A percentile compares a stretch with the other conserved stretches of the same genome.
These are phyloP conservation scores for Phialophora verrucosa DNA, from an alignment of 2,329 filamentous ascomycete species.

Conservation along the genomic window DNA sequence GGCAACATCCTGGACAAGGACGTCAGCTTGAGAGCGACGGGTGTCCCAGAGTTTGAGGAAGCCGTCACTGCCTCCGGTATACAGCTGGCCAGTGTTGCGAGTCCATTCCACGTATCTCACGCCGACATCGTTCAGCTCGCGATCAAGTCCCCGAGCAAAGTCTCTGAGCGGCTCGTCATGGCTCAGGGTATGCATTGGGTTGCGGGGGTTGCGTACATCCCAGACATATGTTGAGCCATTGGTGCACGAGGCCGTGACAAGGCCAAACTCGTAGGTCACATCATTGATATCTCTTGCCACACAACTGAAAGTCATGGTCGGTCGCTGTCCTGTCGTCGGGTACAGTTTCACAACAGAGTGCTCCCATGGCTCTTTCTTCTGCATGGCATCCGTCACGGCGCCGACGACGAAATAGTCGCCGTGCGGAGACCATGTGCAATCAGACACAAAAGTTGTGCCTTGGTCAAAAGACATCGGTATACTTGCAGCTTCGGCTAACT, in stretches of 20 bases:
- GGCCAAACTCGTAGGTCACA: slow-evolving; percentile 57
- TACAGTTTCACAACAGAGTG: slow-evolving; percentile 60
- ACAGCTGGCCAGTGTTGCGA: slow-evolving; percentile 57
- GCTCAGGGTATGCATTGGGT: slow-evolving; percentile 55
- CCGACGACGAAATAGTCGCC: slow-evolving; percentile 60
- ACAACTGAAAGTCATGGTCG: slow-evolving; percentile 59
- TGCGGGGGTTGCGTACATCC: slow-evolving; percentile 58
- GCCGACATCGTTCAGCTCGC: slow-evolving; percentile 63
- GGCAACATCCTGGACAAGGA: slow-evolving; percentile 58
- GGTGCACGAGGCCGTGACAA: slow-evolving; percentile 65
- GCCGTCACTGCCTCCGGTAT: slow-evolving; percentile 67
- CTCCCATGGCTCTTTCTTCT: slow-evolving; percentile 43
- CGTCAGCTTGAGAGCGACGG: slow-evolving; percentile 57
- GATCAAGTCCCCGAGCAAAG: slow-evolving; percentile 46
- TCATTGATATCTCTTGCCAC: slow-evolving; percentile 67
- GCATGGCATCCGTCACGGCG: slow-evolving; percentile 44
- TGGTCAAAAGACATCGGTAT: slow-evolving; percentile 50
- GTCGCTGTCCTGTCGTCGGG: slow-evolving; percentile 48
- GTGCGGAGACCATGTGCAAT: slow-evolving; percentile 62
- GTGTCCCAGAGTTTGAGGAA: slow-evolving; percentile 66
- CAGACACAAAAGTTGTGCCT: slow-evolving; percentile 62
- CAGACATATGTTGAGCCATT: slow-evolving; percentile 66
- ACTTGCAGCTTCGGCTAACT: slow-evolving; percentile 50
- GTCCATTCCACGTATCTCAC: slow-evolving; percentile 65
- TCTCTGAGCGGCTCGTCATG: slow-evolving; percentile 60